Evolutionary conservation across 805 yeast species (phyloP), one percentile per base, ranked within the genome.

Genomic region (Cyberlindnera americana): DNA sequence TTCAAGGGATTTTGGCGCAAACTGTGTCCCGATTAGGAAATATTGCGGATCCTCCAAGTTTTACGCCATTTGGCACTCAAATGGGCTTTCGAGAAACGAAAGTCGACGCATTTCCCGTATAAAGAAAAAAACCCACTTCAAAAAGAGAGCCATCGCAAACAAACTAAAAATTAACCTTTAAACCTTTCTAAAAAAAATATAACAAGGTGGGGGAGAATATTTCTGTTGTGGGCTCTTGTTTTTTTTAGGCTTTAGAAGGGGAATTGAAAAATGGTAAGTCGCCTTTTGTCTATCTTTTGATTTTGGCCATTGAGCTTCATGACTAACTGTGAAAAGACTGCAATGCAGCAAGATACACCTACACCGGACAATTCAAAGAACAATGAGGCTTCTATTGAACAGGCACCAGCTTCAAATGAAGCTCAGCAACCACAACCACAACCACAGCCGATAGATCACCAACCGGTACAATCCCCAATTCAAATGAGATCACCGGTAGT

Each of bases 141-240:
- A n/a, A 11, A 7, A 7, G n/a, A n/a, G 18, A 25, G 18, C 29
- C 29, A 33, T 33, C 29, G 29, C 29, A 33, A 31, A 31, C 34
- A 31, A 31, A n/a, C n/a, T n/a, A n/a, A n/a, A n/a, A n/a, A n/a
- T n/a, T n/a, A n/a, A n/a, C n/a, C n/a, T n/a, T n/a, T n/a, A n/a
- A n/a, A n/a, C n/a, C n/a, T n/a, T n/a, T n/a, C 7, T 9, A 17
- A 22, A 12, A 22, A 22, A 22, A n/a, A n/a, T n/a, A n/a, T n/a
- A n/a, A n/a, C n/a, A n/a, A n/a, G n/a, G n/a, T n/a, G n/a, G n/a
- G n/a, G n/a, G n/a, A n/a, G n/a, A n/a, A n/a, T n/a, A n/a, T n/a
- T n/a, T n/a, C n/a, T n/a, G n/a, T n/a, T n/a, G 15, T 11, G n/a
- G 15, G 15, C 23, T 21, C 23, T 21, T 21, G 6, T 21, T 21